phyloP scores from a whole-genome alignment of 306 rosid species.

The Betula pendula region DNA sequence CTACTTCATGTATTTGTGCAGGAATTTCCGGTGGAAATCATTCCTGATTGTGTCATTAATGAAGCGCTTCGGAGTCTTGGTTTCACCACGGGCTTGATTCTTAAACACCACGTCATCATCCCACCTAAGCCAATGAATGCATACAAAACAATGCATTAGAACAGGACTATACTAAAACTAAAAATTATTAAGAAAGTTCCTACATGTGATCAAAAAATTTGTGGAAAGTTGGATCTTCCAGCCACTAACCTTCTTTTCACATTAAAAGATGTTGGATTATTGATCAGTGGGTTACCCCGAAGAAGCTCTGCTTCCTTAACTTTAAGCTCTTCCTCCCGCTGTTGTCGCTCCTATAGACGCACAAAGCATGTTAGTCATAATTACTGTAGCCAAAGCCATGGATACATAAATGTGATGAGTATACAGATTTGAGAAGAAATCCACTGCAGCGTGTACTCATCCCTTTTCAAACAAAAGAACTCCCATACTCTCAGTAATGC shows the following conservation, averaged over 20 bases:
- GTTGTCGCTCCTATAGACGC: constrained; percentile 56
- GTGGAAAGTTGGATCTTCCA: not conserved
- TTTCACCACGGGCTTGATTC: constrained; percentile 92
- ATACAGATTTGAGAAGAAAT: not conserved
- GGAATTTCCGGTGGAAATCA: constrained; percentile 91
- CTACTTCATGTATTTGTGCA: constrained; percentile 90
- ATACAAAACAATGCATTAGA: not conserved
- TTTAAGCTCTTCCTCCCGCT: constrained; percentile 87
- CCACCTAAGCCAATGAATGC: constrained; percentile 49
- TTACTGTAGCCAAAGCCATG: not conserved
- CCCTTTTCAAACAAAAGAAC: not conserved
- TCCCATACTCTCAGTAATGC: not conserved
- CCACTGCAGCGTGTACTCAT: not conserved
- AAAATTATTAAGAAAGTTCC: not conserved
- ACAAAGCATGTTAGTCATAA: constrained; percentile 11
- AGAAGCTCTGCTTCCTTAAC: constrained; percentile 84
- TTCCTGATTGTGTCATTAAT: constrained; percentile 90
- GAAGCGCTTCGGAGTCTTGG: constrained; percentile 84
- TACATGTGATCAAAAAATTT: not conserved
- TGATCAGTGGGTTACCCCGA: constrained; percentile 80
- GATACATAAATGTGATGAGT: not conserved
- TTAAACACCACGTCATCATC: constrained; percentile 94
- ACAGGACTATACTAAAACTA: not conserved
- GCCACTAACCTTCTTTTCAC: constrained; percentile 75
- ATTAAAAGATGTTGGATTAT: constrained; percentile 64